Evolutionary conservation across 495 filamentous ascomycete species (phyloP), one percentile per base, ranked within the genome.

Genomic region (Saxispiralis lemnorum): DNA sequence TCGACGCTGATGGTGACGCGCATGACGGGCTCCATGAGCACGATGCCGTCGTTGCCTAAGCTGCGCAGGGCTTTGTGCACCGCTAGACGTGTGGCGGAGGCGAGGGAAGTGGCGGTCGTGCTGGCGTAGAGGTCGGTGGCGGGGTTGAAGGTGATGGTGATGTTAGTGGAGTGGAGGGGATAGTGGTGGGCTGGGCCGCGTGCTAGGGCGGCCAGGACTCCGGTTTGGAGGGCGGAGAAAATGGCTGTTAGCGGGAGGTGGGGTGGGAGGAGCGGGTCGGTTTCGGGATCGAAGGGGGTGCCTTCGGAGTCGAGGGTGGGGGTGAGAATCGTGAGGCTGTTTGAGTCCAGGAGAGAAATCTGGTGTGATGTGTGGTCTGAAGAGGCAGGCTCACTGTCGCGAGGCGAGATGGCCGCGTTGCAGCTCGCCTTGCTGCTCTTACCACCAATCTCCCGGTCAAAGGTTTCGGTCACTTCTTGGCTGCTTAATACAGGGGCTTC

Each of bases 1-100:
- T 87, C 79, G 43, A 87, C 79, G 57, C 67, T 71, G 54, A 99
- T 88, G 14, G 73, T 75, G 9, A 83, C 85, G 48, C 76, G 72
- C 80, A 94, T 92, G 19, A 96, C 77, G 0, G 88, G 88, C 58
- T 99, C 92, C 67, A 96, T 81, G 35, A 99, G 64, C 1, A 68
- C 71, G 12, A 46, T 45, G 12, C 33, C 35, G 4, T 79, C 69
- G 0, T 60, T 51, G 24, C 59, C 55, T 14, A 56, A 55, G 31
- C 71, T 59, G 40, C 67, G 67, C 15, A 93, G 66, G 0, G 80
- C 81, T 1, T 64, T 61, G 43, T 74, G 64, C 1, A 83, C 79
- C 6, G 83, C 83, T 15, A 75, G 65, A 2, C 82, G 73, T 0
- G 86, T 78, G 0, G 84, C 84, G 32, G 79, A 74, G 16, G 82